Evolutionary conservation across 2,329 filamentous ascomycete species (phyloP), one percentile per base, ranked within the genome.

Genomic region (Fusarium algeriense): DNA sequence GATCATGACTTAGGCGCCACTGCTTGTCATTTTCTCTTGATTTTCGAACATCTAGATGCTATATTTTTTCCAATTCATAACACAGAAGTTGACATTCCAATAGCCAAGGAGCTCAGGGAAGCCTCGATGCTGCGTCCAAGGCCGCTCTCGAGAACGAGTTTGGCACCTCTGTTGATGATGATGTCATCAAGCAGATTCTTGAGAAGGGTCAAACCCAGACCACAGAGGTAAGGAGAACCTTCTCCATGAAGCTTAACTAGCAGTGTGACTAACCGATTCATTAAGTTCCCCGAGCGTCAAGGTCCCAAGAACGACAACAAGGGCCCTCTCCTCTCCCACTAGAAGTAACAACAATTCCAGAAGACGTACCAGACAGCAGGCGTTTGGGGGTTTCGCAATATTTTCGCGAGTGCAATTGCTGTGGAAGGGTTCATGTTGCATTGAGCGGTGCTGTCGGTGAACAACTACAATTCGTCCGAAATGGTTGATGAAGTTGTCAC

Each of bases 41-140:
- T 23, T 23, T 23, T 2, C 30, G 30, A 30, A 30, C 30, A 30
- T 11, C 30, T 30, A 30, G 30, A 30, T 8, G 2, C 7, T 30
- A 30, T 30, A 30, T 30, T 8, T 2, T 30, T 30, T 17, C 23
- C 40, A 12, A n/a, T 46, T 4, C 13, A 32, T 26, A 12, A n/a
- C 20, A 46, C 17, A 23, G 11, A 28, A 38, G 57, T 71, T 76
- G 70, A 78, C 59, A 28, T 19, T 6, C 10, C 37, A 44, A 66
- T 64, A 97, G 94, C 82, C 94, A 97, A 81, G 95, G 95, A 73
- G 89, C 89, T 46, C 94, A 97, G 81, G 95, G 95, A 61, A 88
- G 90, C 64, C 85, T 92, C 45, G 92, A 98, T 78, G 83, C 85
- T 13, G 94, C 95, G 12, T 92, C 93, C 75, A 93, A 97, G 73